These are phyloP conservation scores for Guyanaporus albipodus DNA, from an alignment of 768 basidiomycete species.

Conservation along the genomic window DNA sequence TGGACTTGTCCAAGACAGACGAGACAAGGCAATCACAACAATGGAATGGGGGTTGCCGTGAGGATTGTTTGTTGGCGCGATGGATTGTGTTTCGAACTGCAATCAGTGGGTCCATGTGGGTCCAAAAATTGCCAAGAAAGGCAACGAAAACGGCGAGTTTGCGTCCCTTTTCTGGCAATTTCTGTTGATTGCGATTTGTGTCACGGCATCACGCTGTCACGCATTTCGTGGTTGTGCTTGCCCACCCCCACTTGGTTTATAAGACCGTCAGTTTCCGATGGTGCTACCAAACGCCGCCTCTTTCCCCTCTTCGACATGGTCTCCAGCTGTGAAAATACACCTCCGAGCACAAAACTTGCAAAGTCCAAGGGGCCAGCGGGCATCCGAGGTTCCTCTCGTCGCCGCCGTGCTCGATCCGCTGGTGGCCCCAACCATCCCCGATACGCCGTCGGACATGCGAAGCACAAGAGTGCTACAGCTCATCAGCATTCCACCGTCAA, in stretches of 20 bases:
- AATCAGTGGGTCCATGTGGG: conserved; percentile 26
- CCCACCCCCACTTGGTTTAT: conserved; percentile 8
- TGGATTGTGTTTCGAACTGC: conserved; percentile 25
- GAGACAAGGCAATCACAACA: conserved; percentile 7
- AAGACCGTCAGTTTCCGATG: conserved; percentile 19
- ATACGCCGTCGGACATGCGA: conserved; percentile 38
- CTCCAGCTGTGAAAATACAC: conserved; percentile 33
- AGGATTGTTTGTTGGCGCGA: conserved; percentile 11
- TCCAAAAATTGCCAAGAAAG: conserved; percentile 26
- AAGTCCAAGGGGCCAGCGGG: conserved; percentile 24
- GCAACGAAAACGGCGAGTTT: conserved; percentile 6
- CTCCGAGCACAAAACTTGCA: conserved; percentile 17
- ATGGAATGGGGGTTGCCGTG: neutral
- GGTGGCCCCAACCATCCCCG: conserved; percentile 30
- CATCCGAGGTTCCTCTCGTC: conserved; percentile 34
- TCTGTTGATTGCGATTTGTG: conserved; percentile 29
- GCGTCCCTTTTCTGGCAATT: conserved; percentile 20
- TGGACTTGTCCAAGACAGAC: too few species aligned
- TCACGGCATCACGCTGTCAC: conserved; percentile 31
- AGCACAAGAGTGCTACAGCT: conserved; percentile 26
- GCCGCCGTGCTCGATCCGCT: conserved; percentile 37
- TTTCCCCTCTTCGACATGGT: conserved; percentile 23
- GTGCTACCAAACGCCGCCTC: neutral
- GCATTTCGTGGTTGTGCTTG: neutral
- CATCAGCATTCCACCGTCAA: conserved; percentile 21